A percentile compares a stretch with the other conserved stretches of the same genome.
These are phyloP conservation scores for Rosellinia necatrix DNA, from an alignment of 2,329 filamentous ascomycete genomes.

Conservation along the genomic window DNA sequence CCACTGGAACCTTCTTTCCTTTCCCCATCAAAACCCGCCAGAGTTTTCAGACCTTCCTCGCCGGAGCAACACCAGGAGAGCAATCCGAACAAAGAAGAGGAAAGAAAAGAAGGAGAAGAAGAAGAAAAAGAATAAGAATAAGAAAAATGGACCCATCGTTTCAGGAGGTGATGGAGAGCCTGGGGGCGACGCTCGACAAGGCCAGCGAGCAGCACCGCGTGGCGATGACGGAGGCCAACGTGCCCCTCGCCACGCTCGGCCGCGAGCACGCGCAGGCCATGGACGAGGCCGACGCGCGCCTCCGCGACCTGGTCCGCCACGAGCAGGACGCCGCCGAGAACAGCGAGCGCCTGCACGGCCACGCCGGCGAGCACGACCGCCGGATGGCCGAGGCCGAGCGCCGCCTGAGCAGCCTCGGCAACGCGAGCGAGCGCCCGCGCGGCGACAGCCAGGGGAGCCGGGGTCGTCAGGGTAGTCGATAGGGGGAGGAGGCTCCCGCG, in stretches of 20 bases:
- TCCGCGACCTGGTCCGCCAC: constrained; percentile 5
- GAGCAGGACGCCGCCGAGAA: constrained; percentile 10
- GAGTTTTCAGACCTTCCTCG: too few species aligned
- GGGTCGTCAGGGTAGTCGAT: too few species aligned
- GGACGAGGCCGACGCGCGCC: constrained; percentile 17
- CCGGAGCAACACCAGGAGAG: too few species aligned
- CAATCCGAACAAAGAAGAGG: too few species aligned
- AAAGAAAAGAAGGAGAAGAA: too few species aligned
- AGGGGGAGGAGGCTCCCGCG: too few species aligned
- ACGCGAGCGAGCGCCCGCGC: constrained; percentile 1
- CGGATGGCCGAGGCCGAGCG: constrained; percentile 27
- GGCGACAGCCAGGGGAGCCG: constrained; percentile 12
- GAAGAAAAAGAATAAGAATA: background rate
- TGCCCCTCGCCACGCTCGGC: constrained; percentile 26
- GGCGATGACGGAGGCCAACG: constrained; percentile 27
- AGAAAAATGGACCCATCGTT: constrained; percentile 21
- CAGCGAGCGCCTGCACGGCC: constrained; percentile 12
- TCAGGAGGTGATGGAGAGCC: constrained; percentile 21
- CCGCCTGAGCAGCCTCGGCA: constrained; percentile 14
- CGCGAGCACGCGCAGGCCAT: constrained; percentile 25
- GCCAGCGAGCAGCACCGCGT: constrained; percentile 27
- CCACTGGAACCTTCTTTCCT: too few species aligned
- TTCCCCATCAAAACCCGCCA: too few species aligned
- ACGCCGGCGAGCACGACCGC: constrained; percentile 11
- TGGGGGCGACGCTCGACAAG: constrained; percentile 21